A percentile compares a stretch with the other conserved stretches of the same genome.
Evolutionary conservation across 2,329 filamentous ascomycete genomes (phyloP).

Genomic region (Fusarium coffeatum): DNA sequence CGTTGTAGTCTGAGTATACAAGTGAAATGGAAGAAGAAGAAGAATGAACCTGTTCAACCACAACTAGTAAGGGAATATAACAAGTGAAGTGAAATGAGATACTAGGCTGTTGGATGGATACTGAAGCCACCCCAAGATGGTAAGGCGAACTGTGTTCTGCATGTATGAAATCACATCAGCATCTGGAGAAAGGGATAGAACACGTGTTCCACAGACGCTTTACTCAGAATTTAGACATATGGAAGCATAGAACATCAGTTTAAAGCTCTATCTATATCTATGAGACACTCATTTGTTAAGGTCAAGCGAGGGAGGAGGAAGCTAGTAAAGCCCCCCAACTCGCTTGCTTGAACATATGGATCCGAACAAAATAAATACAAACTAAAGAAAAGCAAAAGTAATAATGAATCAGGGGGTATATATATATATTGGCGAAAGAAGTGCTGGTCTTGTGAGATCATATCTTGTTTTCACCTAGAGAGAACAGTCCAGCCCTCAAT

Average conservation of each 20-base stretch:
- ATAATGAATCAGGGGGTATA: neutral
- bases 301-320: neutral
- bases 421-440: neutral
- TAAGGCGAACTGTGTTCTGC: neutral
- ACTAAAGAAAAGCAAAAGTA: neutral
- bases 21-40: neutral
- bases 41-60: neutral
- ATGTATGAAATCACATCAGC: neutral
- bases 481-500: conserved; percentile 21
- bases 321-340: neutral
- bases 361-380: neutral
- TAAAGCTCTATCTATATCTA: neutral
- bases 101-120: neutral
- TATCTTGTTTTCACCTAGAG: conserved; percentile 34
- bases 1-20: neutral
- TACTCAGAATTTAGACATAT: neutral
- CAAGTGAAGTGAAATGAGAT: neutral
- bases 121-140: neutral
- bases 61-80: neutral
- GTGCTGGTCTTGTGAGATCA: conserved; percentile 1
- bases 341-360: too few relatives aligned
- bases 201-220: neutral
- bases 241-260: neutral
- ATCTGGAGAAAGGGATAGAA: neutral
- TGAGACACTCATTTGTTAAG: neutral